Conservation (phyloP, 345 rosid genomes). For the Geranium brycei region DNA sequence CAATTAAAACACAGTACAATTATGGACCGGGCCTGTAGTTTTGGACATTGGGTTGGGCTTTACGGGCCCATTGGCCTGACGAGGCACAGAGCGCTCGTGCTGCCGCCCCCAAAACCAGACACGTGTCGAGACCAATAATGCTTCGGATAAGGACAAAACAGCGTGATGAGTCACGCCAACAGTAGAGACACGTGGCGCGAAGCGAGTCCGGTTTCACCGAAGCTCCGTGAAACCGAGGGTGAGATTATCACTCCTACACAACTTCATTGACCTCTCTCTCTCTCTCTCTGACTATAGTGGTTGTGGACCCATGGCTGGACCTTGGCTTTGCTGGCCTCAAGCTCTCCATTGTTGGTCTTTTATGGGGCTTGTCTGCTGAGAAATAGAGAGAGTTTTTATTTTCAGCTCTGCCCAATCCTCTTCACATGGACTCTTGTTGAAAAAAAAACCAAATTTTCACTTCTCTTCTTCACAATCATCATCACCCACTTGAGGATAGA, state of each 20-base stretch:
- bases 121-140: no score
- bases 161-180: neutral
- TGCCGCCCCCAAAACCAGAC: no score
- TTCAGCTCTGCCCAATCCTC: neutral
- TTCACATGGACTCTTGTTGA: neutral
- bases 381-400: neutral
- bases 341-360: slow-evolving; percentile 35
- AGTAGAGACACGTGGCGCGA: no score
- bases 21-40: no score
- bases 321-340: slow-evolving; percentile 69
- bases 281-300: neutral
- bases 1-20: no score
- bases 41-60: no score
- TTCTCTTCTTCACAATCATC: neutral
- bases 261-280: slow-evolving; percentile 8
- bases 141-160: neutral
- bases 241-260: neutral
- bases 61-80: no score
- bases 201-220: neutral
- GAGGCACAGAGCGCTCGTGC: no score
- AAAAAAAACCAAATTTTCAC: neutral
- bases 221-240: neutral
- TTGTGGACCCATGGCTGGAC: slow-evolving; percentile 71
- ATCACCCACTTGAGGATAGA: neutral
- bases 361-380: slow-evolving; percentile 10